Percentiles rank a stretch among this genome's conserved stretches.
Evolutionary conservation across 495 filamentous ascomycete species (phyloP).

Genomic region (Annulohypoxylon bovei): DNA sequence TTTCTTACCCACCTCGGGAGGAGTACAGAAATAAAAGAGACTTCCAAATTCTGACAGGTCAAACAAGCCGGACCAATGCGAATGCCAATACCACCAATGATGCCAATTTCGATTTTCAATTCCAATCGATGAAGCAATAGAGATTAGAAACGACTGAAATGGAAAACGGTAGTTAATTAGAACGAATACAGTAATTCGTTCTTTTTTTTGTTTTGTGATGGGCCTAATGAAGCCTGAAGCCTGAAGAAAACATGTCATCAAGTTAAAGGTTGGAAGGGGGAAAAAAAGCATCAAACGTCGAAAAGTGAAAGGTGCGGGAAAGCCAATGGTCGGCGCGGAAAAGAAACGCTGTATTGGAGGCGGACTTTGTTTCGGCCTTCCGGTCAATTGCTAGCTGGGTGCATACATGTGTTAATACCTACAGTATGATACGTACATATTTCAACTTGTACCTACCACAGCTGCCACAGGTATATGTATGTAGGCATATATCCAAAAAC

Average conservation of each 20-base stretch:
- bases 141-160: background rate
- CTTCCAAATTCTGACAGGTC: conserved; percentile 20
- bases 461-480: background rate
- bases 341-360: conserved; percentile 21
- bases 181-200: conserved; percentile 21
- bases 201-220: conserved; percentile 16
- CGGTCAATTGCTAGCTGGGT: conserved; percentile 2
- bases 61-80: conserved; percentile 21
- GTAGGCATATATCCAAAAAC: conserved; percentile 8
- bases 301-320: conserved; percentile 21
- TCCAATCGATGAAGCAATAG: conserved; percentile 25
- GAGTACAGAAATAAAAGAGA: conserved; percentile 14
- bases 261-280: background rate
- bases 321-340: conserved; percentile 14
- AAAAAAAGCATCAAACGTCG: conserved; percentile 1
- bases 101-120: conserved; percentile 13
- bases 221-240: conserved; percentile 13
- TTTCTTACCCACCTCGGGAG: conserved; percentile 19
- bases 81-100: conserved; percentile 18
- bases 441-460: no score
- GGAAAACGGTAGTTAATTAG: conserved; percentile 3
- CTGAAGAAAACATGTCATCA: conserved; percentile 30
- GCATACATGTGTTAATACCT: background rate
- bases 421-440: conserved; percentile 2
- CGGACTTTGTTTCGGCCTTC: conserved; percentile 36